Percentiles rank a stretch among this genome's conserved stretches.
Conservation (phyloP, 2,329 filamentous ascomycete species). For the Neonectria faginata region DNA sequence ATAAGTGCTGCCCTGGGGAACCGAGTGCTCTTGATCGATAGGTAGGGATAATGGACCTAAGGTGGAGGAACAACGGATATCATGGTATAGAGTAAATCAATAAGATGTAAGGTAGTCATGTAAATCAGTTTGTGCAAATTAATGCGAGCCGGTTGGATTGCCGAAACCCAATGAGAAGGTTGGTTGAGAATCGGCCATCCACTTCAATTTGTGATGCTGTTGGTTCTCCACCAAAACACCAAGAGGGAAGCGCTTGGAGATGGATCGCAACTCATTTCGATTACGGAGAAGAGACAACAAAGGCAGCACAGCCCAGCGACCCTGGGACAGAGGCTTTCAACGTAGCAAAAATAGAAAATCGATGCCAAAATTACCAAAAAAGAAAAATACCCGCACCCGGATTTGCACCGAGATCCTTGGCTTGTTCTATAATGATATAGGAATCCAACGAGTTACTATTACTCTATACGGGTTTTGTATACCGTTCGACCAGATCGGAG, state of each 20-base stretch:
- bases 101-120: not conserved
- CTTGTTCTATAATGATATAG: conserved; percentile 48
- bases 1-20: not conserved
- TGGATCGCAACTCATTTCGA: not conserved
- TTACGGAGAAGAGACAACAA: not conserved
- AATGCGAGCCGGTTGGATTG: too few species aligned
- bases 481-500: conserved; percentile 40
- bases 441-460: conserved; percentile 54
- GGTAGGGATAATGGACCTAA: not conserved
- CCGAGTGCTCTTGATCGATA: not conserved
- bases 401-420: conserved; percentile 54
- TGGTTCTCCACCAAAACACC: not conserved
- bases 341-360: not conserved
- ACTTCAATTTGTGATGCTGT: not conserved
- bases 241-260: not conserved
- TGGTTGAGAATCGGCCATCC: not conserved
- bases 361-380: conserved; percentile 22
- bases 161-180: not conserved
- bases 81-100: not conserved
- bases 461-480: conserved; percentile 49
- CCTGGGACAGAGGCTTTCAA: not conserved
- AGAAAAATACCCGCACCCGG: conserved; percentile 48
- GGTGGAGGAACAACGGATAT: not conserved
- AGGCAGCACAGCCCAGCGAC: not conserved
- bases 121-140: not conserved